Base-by-base conservation (phyloP, 768 basidiomycete genomes). In the Neoboletus subvelutipes region DNA sequence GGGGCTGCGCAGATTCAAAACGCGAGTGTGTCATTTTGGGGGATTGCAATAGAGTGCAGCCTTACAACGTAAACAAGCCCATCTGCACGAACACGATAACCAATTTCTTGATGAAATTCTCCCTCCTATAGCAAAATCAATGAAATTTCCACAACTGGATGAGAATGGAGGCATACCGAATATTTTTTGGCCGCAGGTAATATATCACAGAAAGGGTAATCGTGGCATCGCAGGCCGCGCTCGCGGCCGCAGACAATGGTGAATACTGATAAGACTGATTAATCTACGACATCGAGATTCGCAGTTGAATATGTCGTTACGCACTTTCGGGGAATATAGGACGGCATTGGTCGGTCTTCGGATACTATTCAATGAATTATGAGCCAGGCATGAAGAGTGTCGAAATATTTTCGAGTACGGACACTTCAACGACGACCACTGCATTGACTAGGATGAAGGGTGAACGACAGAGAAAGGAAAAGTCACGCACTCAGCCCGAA, bases 31-130 rank as follows among this genome's bases (percentile, higher is more conserved):
- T 20, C 10, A 43, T 2, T 28, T 0, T 4, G 29, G 13, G 20
- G 17, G 9, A 24, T 34, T 40, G 3, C 1, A 17, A 50, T 12
- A 7, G 17, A 10, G n/a, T 17, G 18, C 5, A 41, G n/a, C 34
- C 61, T 57, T 45, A 63, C 64, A 45, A 63, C 18, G 56, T 58
- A 47, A 65, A 50, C 17, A 57, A 20, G 29, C 58, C 55, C 64
- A 58, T 60, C 10, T 60, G 46, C 26, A 55, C 39, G 39, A 50
- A 60, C 8, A 64, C 52, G 17, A 56, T 3, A n/a, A 55, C 40
- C 13, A 62, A 41, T 34, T 41, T 41, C 5, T 59, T 51, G 47
- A 66, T 8, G 22, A 55, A 52, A 22, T 8, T 42, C 11, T 46
- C 47, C 22, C 41, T 56, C 48, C 55, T 66, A 17, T 42, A 41